Evolutionary conservation across 305 asterid genomes (phyloP).

Genomic region (Rubia peregrina): DNA sequence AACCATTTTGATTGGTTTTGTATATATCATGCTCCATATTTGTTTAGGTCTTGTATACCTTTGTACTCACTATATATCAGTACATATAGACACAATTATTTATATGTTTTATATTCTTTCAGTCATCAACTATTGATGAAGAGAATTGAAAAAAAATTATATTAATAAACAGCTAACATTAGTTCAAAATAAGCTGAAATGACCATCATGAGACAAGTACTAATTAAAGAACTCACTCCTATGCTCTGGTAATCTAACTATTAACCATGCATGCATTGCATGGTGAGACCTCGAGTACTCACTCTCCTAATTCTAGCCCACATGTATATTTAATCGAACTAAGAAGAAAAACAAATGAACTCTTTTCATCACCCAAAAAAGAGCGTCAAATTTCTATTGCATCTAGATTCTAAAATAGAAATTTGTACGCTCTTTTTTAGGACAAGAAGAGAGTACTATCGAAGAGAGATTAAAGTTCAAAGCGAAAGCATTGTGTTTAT

Average conservation of each 20-base stretch:
- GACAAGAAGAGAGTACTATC: not conserved
- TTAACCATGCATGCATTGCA: slow-evolving; percentile 9
- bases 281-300: slow-evolving; percentile 66
- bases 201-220: slow-evolving; percentile 30
- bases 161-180: too few species aligned
- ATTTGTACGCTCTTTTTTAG: not conserved
- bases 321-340: too few species aligned
- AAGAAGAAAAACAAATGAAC: not conserved
- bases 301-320: slow-evolving; percentile 24
- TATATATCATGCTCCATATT: too few species aligned
- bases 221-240: slow-evolving; percentile 49
- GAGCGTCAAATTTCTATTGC: not conserved
- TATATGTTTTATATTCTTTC: too few species aligned
- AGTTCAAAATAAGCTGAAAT: not conserved
- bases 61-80: too few species aligned
- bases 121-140: too few species aligned
- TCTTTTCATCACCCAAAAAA: not conserved
- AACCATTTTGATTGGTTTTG: too few species aligned
- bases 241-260: slow-evolving; percentile 26
- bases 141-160: too few species aligned
- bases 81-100: too few species aligned
- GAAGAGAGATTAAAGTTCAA: slow-evolving; percentile 33
- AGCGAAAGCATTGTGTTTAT: slow-evolving; percentile 74
- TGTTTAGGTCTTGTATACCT: too few species aligned
- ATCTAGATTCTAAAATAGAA: not conserved